These are phyloP conservation scores for Metarhizium sp. DNA, from an alignment of 2,329 filamentous ascomycete species.

Conservation along the genomic window DNA sequence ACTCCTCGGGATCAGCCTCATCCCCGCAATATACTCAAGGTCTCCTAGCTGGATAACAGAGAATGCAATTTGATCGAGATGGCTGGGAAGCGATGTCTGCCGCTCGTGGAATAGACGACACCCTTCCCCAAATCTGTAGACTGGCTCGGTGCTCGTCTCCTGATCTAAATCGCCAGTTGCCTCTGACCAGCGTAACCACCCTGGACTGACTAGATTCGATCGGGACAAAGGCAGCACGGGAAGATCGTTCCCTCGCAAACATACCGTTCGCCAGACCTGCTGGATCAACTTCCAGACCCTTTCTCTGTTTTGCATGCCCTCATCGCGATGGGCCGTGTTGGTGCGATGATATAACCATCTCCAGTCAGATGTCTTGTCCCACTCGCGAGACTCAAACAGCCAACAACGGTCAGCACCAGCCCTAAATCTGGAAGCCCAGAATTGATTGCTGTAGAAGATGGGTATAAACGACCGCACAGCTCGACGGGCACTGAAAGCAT, in stretches of 20 bases:
- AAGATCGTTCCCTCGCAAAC: neutral
- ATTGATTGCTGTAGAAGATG: constrained; percentile 4
- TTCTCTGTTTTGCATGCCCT: neutral
- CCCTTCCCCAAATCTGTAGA: neutral
- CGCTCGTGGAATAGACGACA: neutral
- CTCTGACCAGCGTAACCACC: neutral
- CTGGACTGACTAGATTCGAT: too few relatives aligned
- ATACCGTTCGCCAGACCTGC: neutral
- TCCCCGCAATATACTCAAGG: neutral
- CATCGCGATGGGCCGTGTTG: neutral
- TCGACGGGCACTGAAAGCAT: neutral
- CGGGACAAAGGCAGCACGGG: neutral
- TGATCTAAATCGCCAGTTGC: neutral
- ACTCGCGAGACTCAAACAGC: constrained; percentile 4
- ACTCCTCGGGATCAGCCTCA: neutral
- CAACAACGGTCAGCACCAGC: constrained; percentile 3
- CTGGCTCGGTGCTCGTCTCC: neutral
- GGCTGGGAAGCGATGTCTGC: neutral
- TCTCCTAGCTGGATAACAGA: neutral
- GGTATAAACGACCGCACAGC: constrained; percentile 2
- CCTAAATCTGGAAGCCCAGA: constrained; percentile 8
- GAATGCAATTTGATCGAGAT: neutral
- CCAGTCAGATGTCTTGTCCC: neutral
- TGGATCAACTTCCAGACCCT: neutral
- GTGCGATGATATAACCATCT: constrained; percentile 1